Conservation (phyloP, 2,329 filamentous ascomycete genomes). For the Cytospora piceicola region DNA sequence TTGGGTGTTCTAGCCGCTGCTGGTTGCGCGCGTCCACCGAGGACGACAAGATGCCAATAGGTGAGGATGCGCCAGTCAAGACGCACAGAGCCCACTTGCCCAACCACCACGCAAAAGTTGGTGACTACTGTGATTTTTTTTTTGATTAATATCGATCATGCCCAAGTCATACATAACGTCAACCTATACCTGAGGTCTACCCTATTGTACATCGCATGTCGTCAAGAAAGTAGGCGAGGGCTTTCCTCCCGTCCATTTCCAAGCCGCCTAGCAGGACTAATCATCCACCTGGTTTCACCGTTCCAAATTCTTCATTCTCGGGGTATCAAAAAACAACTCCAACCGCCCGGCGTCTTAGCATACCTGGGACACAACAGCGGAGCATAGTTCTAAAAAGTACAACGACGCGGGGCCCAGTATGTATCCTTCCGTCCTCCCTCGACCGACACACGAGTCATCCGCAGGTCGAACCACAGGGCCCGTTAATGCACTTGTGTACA, state of each 20-base stretch:
- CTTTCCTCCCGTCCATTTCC: not conserved
- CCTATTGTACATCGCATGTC: not conserved
- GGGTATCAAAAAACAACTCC: conserved; percentile 18
- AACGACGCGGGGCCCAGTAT: not conserved
- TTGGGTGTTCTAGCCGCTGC: too few species aligned
- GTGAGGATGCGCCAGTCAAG: too few species aligned
- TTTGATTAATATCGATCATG: too few species aligned
- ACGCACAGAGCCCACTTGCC: too few species aligned
- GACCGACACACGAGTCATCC: not conserved
- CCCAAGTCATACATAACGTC: too few species aligned
- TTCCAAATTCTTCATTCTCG: not conserved
- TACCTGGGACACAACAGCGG: not conserved
- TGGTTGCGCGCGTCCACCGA: too few species aligned
- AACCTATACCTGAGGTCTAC: not conserved
- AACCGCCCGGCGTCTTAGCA: not conserved
- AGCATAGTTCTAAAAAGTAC: not conserved
- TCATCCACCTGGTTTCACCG: not conserved
- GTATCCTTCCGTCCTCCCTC: not conserved
- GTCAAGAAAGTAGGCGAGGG: not conserved
- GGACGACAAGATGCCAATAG: too few species aligned
- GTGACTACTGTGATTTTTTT: not conserved
- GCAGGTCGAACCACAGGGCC: not conserved
- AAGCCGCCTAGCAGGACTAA: not conserved
- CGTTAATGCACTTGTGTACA: not conserved
- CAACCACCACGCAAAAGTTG: not conserved